These are phyloP conservation scores for Tremellales sp. DNA, from an alignment of 1,284 basidiomycete species.

Conservation along the genomic window DNA sequence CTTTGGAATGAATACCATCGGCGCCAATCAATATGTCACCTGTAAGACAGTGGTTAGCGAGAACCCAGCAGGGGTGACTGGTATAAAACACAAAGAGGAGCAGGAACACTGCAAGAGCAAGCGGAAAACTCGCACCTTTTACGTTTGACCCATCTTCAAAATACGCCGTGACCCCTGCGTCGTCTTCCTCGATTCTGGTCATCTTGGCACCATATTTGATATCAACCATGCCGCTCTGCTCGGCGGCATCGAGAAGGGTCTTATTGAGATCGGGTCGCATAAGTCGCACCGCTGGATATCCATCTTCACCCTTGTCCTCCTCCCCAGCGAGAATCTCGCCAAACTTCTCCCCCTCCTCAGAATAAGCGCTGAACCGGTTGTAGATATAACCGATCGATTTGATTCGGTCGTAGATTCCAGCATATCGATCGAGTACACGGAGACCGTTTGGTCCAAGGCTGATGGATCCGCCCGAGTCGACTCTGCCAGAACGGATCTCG, in stretches of 20 bases:
- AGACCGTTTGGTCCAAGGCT: slow-evolving; percentile 21
- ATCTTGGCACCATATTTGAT: slow-evolving; percentile 15
- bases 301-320: slow-evolving; percentile 6
- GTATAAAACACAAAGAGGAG: too few relatives aligned
- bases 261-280: slow-evolving; percentile 18
- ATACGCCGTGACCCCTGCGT: slow-evolving; percentile 13
- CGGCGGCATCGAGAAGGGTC: slow-evolving; percentile 15
- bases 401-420: slow-evolving; percentile 18
- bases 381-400: slow-evolving; percentile 15
- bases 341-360: slow-evolving; percentile 15
- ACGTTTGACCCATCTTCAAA: slow-evolving; percentile 18
- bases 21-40: slow-evolving; percentile 24
- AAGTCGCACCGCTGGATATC: slow-evolving; percentile 17
- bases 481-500: slow-evolving; percentile 14
- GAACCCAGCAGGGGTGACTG: neutral
- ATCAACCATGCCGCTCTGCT: slow-evolving; percentile 10
- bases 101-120: neutral
- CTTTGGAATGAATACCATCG: slow-evolving; percentile 24
- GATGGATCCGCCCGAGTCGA: slow-evolving; percentile 21
- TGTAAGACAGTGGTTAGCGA: slow-evolving; percentile 2
- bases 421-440: slow-evolving; percentile 17
- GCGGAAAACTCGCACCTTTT: slow-evolving; percentile 10
- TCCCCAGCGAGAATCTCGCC: slow-evolving; percentile 15
- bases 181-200: slow-evolving; percentile 15
- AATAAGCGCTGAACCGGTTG: slow-evolving; percentile 9